These are phyloP conservation scores for Suillus ampliporus DNA, from an alignment of 768 basidiomycete species.

Conservation along the genomic window DNA sequence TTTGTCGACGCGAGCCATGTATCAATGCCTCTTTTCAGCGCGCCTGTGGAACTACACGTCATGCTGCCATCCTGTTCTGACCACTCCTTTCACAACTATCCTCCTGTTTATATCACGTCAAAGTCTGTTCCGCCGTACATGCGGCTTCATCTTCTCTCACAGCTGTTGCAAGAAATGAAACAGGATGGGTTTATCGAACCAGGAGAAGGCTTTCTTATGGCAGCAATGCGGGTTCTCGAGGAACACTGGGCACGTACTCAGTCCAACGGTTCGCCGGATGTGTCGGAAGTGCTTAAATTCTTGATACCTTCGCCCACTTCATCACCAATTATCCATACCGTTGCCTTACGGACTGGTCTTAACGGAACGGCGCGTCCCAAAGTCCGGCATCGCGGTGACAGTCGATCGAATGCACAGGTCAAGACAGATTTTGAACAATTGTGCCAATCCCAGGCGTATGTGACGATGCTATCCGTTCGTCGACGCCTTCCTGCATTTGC, in stretches of 20 bases:
- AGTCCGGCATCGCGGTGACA: constrained; percentile 36
- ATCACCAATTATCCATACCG: constrained; percentile 12
- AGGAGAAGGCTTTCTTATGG: constrained; percentile 77
- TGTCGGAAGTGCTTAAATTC: constrained; percentile 67
- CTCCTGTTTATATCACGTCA: constrained; percentile 80
- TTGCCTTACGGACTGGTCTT: constrained; percentile 17
- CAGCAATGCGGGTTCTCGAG: constrained; percentile 71
- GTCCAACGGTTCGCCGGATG: constrained; percentile 75
- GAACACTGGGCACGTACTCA: constrained; percentile 71
- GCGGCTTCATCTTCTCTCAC: constrained; percentile 78
- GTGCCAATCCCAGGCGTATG: constrained; percentile 53
- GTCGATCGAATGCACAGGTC: constrained; percentile 53
- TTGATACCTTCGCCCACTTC: constrained; percentile 47
- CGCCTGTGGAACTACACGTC: constrained; percentile 70
- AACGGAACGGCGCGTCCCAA: constrained; percentile 21
- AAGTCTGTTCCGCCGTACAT: constrained; percentile 75
- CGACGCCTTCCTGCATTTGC: constrained; percentile 78
- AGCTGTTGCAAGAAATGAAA: constrained; percentile 62
- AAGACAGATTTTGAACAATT: constrained; percentile 57
- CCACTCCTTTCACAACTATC: constrained; percentile 53
- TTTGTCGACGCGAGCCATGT: constrained; percentile 52
- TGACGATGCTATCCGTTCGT: constrained; percentile 59
- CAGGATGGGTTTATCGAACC: constrained; percentile 60
- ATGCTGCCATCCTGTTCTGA: constrained; percentile 54
- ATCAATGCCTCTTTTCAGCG: constrained; percentile 67